Percentiles rank a stretch among this genome's conserved stretches.
These are phyloP conservation scores for Immersiporthe knoxdaviesiana DNA, from an alignment of 2,329 filamentous ascomycete species.

Conservation along the genomic window DNA sequence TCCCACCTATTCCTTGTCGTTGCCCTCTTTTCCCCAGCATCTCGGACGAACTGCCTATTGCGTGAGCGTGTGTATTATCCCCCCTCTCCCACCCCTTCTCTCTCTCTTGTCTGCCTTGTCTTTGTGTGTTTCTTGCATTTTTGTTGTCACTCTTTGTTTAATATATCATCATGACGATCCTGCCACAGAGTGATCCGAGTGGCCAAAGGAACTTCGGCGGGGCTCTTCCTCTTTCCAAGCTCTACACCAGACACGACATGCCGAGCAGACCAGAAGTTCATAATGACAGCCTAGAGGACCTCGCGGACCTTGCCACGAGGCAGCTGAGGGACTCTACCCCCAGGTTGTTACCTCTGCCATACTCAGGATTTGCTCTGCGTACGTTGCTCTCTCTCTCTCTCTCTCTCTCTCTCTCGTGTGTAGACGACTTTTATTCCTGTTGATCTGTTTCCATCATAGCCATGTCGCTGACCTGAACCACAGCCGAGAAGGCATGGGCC, in stretches of 20 bases:
- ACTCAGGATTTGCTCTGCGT: background rate
- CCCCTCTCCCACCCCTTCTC: too few species aligned
- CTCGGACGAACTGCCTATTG: conserved; percentile 14
- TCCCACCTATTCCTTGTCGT: conserved; percentile 13
- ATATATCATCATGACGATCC: conserved; percentile 18
- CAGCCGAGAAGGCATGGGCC: background rate
- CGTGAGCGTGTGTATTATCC: conserved; percentile 3
- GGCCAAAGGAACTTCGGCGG: conserved; percentile 9
- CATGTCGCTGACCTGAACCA: conserved; percentile 2
- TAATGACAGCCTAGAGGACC: background rate
- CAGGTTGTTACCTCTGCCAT: background rate
- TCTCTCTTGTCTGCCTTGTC: background rate
- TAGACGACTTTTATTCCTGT: too few species aligned
- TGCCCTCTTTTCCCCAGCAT: conserved; percentile 7
- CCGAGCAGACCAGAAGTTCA: conserved; percentile 3
- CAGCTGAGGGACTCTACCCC: conserved; percentile 3
- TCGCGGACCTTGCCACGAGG: conserved; percentile 21
- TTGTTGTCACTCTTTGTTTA: background rate
- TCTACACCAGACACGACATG: background rate
- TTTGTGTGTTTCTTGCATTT: conserved; percentile 2
- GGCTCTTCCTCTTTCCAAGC: conserved; percentile 12
- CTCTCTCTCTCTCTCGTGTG: too few species aligned
- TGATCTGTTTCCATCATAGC: background rate
- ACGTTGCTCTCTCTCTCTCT: background rate
- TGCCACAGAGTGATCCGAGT: conserved; percentile 2